These are phyloP conservation scores for Macrolepiota dolichaula DNA, from an alignment of 768 basidiomycete species.

Conservation along the genomic window DNA sequence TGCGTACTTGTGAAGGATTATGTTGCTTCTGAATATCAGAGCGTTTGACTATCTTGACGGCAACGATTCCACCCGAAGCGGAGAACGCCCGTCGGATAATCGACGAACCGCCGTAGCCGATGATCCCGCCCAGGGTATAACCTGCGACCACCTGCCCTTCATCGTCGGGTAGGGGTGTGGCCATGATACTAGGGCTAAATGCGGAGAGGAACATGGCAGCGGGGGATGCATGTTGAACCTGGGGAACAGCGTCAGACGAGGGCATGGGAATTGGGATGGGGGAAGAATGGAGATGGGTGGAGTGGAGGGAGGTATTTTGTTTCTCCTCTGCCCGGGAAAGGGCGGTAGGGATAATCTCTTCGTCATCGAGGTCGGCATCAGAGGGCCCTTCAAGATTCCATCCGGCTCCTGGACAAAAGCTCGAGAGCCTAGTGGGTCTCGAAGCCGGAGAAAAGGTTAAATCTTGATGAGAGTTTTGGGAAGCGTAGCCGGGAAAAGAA, in stretches of 20 bases:
- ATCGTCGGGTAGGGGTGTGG: slow-evolving; percentile 47
- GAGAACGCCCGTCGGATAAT: slow-evolving; percentile 69
- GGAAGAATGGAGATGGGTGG: slow-evolving; percentile 25
- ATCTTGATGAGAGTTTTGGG: slow-evolving; percentile 14
- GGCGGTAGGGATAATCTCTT: slow-evolving; percentile 21
- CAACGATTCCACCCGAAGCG: slow-evolving; percentile 62
- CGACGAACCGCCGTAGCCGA: slow-evolving; percentile 82
- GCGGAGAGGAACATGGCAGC: slow-evolving; percentile 73
- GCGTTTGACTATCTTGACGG: slow-evolving; percentile 79
- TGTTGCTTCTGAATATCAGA: slow-evolving; percentile 51
- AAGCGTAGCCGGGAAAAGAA: slow-evolving; percentile 9
- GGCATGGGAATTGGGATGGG: slow-evolving; percentile 24
- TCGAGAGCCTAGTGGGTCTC: slow-evolving; percentile 1
- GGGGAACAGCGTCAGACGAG: slow-evolving; percentile 7
- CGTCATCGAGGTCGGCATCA: slow-evolving; percentile 18
- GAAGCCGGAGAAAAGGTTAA: background rate
- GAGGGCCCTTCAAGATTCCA: slow-evolving; percentile 7
- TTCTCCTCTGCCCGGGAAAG: slow-evolving; percentile 13
- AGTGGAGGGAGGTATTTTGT: slow-evolving; percentile 5
- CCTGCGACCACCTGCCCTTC: slow-evolving; percentile 67
- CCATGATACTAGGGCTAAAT: slow-evolving; percentile 39
- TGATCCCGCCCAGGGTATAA: slow-evolving; percentile 71
- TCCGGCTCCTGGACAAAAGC: slow-evolving; percentile 10
- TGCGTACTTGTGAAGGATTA: slow-evolving; percentile 43
- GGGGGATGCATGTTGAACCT: slow-evolving; percentile 45